Evolutionary conservation across 805 yeast genomes (phyloP), one percentile per base, ranked within the genome.

Genomic region (Spathaspora boniae): DNA sequence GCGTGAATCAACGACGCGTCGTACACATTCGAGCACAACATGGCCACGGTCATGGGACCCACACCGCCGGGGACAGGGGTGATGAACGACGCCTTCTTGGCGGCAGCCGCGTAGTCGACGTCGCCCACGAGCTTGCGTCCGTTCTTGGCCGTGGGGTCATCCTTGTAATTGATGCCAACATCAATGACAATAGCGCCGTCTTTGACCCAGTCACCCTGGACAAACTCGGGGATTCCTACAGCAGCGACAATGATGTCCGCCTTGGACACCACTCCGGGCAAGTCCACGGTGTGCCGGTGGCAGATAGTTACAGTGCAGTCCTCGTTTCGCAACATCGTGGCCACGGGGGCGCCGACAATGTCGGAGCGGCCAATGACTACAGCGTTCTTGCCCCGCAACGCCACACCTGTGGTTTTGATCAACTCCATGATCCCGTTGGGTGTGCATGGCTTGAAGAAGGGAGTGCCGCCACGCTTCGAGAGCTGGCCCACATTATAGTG

Each of bases 21-120:
- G 39, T 80, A 69, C 8, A 91, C 91, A 54, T 93, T 91, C 45
- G 82, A 76, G 43, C 89, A 75, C 42, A 91, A 76, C 96, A 89
- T 88, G 26, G 96, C 96, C 31, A 91, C 97, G 18, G 98, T 91
- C 98, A 91, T 91, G 45, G 98, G 98, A 26, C 98, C 98, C 44
- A 91, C 98, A 50, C 98, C 98, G 56, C 98, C 98, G 21, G 98
- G 98, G 37, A 91, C 98, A 12, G 98, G 98, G 5, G 98, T 89
- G 44, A 93, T 75, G 48, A 72, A 76, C 9, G 80, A 64, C 3
- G 89, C 93, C 36, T 70, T 72, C 34, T 67, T 57, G 38, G 70
- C 60, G 36, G 86, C 89, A 20, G 79, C 65, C 36, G 69, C 83
- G 52, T 71, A 91, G 51, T 89, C 96, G 29, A 87, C 96, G 58